Conservation (phyloP, 1,284 basidiomycete species). For the Xerocomus amazonicus region DNA sequence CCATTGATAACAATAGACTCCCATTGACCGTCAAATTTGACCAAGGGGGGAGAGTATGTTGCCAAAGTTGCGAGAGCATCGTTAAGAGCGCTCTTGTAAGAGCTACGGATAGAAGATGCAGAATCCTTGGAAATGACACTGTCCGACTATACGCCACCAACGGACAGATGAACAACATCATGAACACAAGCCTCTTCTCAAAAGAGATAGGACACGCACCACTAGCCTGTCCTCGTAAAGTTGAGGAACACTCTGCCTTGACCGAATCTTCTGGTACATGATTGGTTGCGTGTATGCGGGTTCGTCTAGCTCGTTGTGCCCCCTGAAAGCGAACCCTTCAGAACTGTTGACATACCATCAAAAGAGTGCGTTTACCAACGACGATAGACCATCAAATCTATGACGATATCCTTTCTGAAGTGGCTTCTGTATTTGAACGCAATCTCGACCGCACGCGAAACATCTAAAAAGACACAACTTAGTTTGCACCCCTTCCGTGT, state of each 20-base stretch:
- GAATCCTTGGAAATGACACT: constrained; percentile 50
- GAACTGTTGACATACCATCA: neutral
- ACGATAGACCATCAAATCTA: constrained; percentile 86
- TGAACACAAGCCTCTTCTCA: no score
- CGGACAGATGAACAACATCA: neutral
- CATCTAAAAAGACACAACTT: constrained; percentile 45
- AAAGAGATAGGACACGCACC: constrained; percentile 39
- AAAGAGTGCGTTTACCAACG: constrained; percentile 52
- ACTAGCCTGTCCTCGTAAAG: constrained; percentile 78
- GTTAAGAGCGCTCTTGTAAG: constrained; percentile 62
- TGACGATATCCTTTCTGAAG: constrained; percentile 85
- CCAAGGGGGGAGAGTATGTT: constrained; percentile 46
- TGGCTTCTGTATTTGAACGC: constrained; percentile 82
- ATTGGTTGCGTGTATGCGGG: constrained; percentile 86
- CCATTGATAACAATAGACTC: constrained; percentile 19
- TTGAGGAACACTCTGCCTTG: constrained; percentile 72
- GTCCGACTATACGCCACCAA: constrained; percentile 42
- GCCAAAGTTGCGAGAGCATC: constrained; percentile 51
- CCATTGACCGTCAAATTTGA: constrained; percentile 68
- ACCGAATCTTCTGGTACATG: constrained; percentile 85
- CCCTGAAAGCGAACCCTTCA: constrained; percentile 37
- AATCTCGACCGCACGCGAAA: constrained; percentile 71
- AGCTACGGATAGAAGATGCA: constrained; percentile 48
- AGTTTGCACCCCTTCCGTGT: neutral
- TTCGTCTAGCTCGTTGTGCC: constrained; percentile 89